These are phyloP conservation scores for Bullera alba DNA, from an alignment of 768 basidiomycete genomes.

Conservation along the genomic window DNA sequence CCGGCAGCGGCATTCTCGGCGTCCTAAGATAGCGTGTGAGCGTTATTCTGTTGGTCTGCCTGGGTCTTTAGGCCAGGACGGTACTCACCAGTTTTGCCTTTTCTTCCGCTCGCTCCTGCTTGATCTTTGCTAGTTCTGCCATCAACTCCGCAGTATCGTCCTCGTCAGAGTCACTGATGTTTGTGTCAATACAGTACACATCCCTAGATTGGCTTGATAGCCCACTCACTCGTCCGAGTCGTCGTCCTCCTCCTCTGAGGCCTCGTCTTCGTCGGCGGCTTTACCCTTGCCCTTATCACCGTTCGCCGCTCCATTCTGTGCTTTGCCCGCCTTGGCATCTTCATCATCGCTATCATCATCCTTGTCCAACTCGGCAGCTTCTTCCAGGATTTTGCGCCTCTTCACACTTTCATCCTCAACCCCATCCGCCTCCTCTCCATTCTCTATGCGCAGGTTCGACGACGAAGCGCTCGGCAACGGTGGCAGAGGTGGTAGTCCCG, in stretches of 20 bases:
- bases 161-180: slow-evolving; percentile 54
- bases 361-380: slow-evolving; percentile 78
- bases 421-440: slow-evolving; percentile 24
- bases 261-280: slow-evolving; percentile 45
- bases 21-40: slow-evolving; percentile 51
- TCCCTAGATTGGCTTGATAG: background rate
- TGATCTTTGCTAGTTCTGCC: slow-evolving; percentile 96
- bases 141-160: slow-evolving; percentile 90
- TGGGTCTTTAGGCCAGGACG: background rate
- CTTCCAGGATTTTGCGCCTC: slow-evolving; percentile 77
- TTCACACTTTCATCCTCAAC: slow-evolving; percentile 68
- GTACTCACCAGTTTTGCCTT: slow-evolving; percentile 56
- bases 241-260: slow-evolving; percentile 46
- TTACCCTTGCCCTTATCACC: slow-evolving; percentile 47
- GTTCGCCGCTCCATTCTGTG: slow-evolving; percentile 13
- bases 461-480: slow-evolving; percentile 25
- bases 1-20: slow-evolving; percentile 61
- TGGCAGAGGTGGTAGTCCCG: slow-evolving; percentile 54
- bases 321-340: slow-evolving; percentile 24
- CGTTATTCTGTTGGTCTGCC: background rate
- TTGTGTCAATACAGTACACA: slow-evolving; percentile 1
- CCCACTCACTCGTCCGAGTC: slow-evolving; percentile 44
- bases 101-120: slow-evolving; percentile 89
- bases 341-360: slow-evolving; percentile 74
- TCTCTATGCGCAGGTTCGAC: slow-evolving; percentile 51